Evolutionary conservation across 2,329 filamentous ascomycete genomes (phyloP).

Genomic region (Pleoardoris graminearum): DNA sequence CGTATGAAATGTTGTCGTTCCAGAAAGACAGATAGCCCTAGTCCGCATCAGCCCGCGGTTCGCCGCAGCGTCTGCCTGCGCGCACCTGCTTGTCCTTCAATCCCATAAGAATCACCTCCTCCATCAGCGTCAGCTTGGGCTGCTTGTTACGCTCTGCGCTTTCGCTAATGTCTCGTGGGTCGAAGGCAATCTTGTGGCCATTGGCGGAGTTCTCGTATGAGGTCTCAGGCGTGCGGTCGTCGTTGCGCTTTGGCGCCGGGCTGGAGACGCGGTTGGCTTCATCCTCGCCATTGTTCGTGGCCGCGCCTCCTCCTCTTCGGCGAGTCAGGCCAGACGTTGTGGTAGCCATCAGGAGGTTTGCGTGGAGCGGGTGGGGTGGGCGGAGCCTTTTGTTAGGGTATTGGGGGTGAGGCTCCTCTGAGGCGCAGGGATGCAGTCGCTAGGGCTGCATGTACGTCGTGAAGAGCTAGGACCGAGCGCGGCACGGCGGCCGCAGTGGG

Average conservation of each 20-base stretch:
- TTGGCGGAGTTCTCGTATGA: conserved; percentile 90
- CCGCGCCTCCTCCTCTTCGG: conserved; percentile 64
- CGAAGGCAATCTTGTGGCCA: conserved; percentile 97
- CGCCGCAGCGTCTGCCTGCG: conserved; percentile 16
- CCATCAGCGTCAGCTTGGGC: conserved; percentile 98
- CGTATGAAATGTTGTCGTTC: conserved; percentile 99
- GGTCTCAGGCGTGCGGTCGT: conserved; percentile 66
- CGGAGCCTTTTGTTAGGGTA: conserved; percentile 31
- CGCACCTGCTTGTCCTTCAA: conserved; percentile 97
- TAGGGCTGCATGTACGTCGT: conserved; percentile 41
- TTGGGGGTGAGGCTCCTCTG: conserved; percentile 33
- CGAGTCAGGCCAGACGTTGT: conserved; percentile 74
- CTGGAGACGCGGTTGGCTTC: conserved; percentile 68
- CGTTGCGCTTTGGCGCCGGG: conserved; percentile 65
- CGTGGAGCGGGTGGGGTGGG: conserved; percentile 33
- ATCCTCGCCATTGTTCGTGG: conserved; percentile 62
- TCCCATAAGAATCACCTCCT: conserved; percentile 92
- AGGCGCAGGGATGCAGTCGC: conserved; percentile 39
- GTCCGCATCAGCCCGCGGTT: conserved; percentile 11
- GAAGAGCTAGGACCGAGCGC: conserved; percentile 6
- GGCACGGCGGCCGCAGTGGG: conserved; percentile 11
- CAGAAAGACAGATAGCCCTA: conserved; percentile 98
- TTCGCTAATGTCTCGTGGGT: conserved; percentile 96
- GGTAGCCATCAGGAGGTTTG: conserved; percentile 59
- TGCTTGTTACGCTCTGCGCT: conserved; percentile 95